A percentile compares a stretch with the other conserved stretches of the same genome.
phyloP scores from a whole-genome alignment of 2,329 filamentous ascomycete genomes.

The Aspergillus calidoustus region DNA sequence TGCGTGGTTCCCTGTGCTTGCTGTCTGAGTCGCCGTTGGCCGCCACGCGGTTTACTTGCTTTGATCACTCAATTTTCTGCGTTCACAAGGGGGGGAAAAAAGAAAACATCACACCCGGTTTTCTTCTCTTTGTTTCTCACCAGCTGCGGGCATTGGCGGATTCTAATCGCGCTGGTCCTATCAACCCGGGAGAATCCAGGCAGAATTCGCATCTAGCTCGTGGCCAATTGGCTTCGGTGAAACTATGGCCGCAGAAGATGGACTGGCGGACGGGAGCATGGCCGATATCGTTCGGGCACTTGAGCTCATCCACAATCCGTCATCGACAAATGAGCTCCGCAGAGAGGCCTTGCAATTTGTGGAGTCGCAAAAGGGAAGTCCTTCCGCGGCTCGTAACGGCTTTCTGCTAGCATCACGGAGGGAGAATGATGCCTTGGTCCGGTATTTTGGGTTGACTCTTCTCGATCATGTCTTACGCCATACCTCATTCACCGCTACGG shows the following conservation, averaged over 20 bases:
- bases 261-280: conserved; percentile 43
- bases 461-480: conserved; percentile 89
- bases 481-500: conserved; percentile 71
- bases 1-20: conserved; percentile 11
- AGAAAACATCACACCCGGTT: not conserved
- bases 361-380: conserved; percentile 78
- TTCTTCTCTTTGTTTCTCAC: not conserved
- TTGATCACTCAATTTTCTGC: not conserved
- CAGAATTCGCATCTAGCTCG: conserved; percentile 3
- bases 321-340: conserved; percentile 79
- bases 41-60: conserved; percentile 10
- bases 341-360: conserved; percentile 83
- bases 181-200: conserved; percentile 17
- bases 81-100: conserved; percentile 3
- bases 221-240: conserved; percentile 4
- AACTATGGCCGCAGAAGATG: conserved; percentile 41
- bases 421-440: conserved; percentile 76
- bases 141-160: conserved; percentile 15
- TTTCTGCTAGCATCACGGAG: conserved; percentile 79
- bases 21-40: conserved; percentile 11
- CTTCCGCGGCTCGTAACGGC: conserved; percentile 81
- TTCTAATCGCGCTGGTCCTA: conserved; percentile 21
- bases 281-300: conserved; percentile 77
- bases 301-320: conserved; percentile 81
- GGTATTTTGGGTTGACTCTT: conserved; percentile 91